Percentiles rank a stretch among this genome's conserved stretches.
Conservation (phyloP, 2,329 filamentous ascomycete genomes). For the Daldinia sp. region DNA sequence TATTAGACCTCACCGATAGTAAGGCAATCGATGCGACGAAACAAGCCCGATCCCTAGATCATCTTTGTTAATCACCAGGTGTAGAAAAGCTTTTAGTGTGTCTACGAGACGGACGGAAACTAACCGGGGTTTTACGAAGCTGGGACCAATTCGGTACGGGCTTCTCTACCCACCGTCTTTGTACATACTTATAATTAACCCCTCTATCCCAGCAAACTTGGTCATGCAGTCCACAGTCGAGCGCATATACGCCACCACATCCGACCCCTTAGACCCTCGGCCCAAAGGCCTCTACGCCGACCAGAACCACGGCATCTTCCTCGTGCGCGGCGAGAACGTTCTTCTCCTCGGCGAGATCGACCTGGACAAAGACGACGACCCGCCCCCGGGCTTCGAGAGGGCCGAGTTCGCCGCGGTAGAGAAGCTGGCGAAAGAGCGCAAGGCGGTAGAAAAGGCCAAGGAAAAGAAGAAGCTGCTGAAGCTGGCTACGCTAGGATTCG, state of each 20-base stretch:
- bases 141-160: constrained; percentile 96
- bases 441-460: constrained; percentile 70
- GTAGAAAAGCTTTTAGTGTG: constrained; percentile 94
- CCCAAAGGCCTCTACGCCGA: constrained; percentile 77
- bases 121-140: constrained; percentile 89
- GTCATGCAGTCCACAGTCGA: constrained; percentile 94
- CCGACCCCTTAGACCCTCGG: constrained; percentile 46
- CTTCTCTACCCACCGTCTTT: not conserved
- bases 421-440: constrained; percentile 75
- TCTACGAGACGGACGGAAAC: constrained; percentile 90
- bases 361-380: constrained; percentile 91
- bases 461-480: constrained; percentile 78
- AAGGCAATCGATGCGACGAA: constrained; percentile 51
- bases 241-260: constrained; percentile 71
- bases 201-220: constrained; percentile 74
- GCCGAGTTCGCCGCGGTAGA: constrained; percentile 76
- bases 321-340: constrained; percentile 97
- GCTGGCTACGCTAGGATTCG: constrained; percentile 81
- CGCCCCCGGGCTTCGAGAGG: constrained; percentile 71
- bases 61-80: constrained; percentile 41
- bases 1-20: constrained; percentile 98
- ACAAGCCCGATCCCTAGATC: not conserved
- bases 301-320: constrained; percentile 83
- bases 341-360: constrained; percentile 94
- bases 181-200: constrained; percentile 10